Base-by-base conservation (phyloP, 2,329 filamentous ascomycete genomes). In the Zasmidium angulare region DNA sequence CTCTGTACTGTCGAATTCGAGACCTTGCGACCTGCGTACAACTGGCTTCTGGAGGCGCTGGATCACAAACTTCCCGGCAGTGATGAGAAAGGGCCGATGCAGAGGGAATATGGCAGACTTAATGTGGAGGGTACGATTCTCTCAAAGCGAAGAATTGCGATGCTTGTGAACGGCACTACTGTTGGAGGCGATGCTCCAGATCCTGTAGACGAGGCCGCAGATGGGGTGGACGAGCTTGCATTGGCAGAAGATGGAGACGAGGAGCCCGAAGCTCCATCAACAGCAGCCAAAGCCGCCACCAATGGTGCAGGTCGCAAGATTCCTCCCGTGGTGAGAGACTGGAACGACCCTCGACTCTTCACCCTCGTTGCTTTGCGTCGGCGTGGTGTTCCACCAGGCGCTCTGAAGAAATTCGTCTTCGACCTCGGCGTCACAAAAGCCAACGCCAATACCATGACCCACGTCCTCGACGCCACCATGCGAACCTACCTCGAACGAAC, bases 1-100 rank as follows among this genome's bases (percentile, higher is more conserved):
- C 81, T 98, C 20, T 98, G 93, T 74, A 98, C 95, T 0, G 93
- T 90, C 1, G 95, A 98, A 74, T 97, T 98, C 69, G 86, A 93
- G 65, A 85, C 90, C 53, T 89, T 90, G 20, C 82, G 93, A 60
- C 87, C 90, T 50, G 95, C 90, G 43, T 99, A 98, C 72, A 93
- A 98, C 71, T 98, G 86, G 86, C 80, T 98, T 31, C 90, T 95
- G 74, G 87, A 91, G 75, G 84, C 86, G 11, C 81, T 96, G 14
- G 90, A 87, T 36, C 87, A 96, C 58, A 96, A 96, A 75, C 85
- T 91, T 70, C 92, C 76, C 11, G 75, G 73, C 26, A 78, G 76
- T 19, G 79, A 81, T 48, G 78, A 80, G 66, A 80, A 78, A 67
- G 79, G 79, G 0, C 79, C 93, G 0, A 96, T 96, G 91, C 93